phyloP scores from a whole-genome alignment of 2,329 filamentous ascomycete genomes.

The Ophiocordyceps unilateralis region DNA sequence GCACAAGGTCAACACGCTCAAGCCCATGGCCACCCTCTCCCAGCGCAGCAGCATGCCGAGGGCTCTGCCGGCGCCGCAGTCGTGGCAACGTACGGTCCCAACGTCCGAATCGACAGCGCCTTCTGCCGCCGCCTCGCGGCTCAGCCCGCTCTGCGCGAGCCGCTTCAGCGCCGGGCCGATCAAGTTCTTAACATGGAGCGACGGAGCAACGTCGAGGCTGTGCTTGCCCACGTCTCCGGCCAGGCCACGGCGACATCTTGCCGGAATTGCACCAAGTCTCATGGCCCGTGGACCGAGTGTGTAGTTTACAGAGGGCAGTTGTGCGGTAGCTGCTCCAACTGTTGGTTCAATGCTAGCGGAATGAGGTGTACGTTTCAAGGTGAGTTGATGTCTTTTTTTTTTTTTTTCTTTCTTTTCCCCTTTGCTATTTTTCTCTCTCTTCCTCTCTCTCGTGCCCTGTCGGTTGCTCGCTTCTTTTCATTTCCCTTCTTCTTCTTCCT shows the following conservation, averaged over 20 bases:
- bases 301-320: slow-evolving; percentile 42
- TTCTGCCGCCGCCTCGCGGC: slow-evolving; percentile 35
- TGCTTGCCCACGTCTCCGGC: slow-evolving; percentile 40
- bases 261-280: slow-evolving; percentile 42
- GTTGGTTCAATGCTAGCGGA: slow-evolving; percentile 46
- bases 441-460: too few relatives aligned
- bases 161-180: slow-evolving; percentile 34
- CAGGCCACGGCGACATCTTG: slow-evolving; percentile 29
- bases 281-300: slow-evolving; percentile 41
- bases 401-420: background rate
- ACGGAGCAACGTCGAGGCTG: slow-evolving; percentile 41
- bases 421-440: background rate
- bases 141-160: slow-evolving; percentile 29
- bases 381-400: slow-evolving; percentile 16
- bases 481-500: background rate
- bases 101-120: slow-evolving; percentile 27
- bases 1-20: background rate
- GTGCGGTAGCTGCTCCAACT: slow-evolving; percentile 45
- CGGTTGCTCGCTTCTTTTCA: background rate
- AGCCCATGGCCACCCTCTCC: background rate
- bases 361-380: slow-evolving; percentile 43
- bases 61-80: background rate
- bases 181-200: slow-evolving; percentile 37
- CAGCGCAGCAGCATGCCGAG: background rate
- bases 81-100: background rate